Conservation (phyloP, 192 early-diverging fungal species). For the Chytriomyces sp. region DNA sequence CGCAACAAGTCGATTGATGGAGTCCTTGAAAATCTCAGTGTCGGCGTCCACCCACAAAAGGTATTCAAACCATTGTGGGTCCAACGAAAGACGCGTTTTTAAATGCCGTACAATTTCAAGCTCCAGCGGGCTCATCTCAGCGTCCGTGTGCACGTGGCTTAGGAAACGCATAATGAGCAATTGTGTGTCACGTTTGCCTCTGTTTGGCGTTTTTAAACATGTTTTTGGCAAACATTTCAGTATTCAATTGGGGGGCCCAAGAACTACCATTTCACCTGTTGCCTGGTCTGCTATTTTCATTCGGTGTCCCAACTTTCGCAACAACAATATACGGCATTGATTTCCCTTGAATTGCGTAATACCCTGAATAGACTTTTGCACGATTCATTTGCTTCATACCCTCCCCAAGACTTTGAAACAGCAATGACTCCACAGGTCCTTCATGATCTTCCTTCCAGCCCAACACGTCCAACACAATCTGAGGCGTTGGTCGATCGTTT, state of each 20-base stretch:
- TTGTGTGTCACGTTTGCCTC: constrained; percentile 84
- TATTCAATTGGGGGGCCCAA: constrained; percentile 60
- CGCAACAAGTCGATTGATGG: constrained; percentile 40
- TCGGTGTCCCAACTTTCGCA: constrained; percentile 84
- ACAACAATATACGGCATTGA: constrained; percentile 85
- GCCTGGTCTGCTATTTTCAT: constrained; percentile 69
- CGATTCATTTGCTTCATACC: constrained; percentile 83
- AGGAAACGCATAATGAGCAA: constrained; percentile 78
- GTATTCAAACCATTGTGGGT: constrained; percentile 75
- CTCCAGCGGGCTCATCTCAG: constrained; percentile 72
- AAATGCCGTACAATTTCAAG: constrained; percentile 89
- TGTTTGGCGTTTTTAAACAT: constrained; percentile 62
- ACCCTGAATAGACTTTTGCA: constrained; percentile 89
- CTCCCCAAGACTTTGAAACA: constrained; percentile 83
- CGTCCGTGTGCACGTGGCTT: constrained; percentile 68
- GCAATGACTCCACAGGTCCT: constrained; percentile 57
- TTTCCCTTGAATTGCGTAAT: constrained; percentile 79
- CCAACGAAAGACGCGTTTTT: constrained; percentile 79
- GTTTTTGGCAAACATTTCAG: not conserved
- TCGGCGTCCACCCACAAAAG: constrained; percentile 49
- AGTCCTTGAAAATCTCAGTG: constrained; percentile 31
- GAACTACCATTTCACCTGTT: not conserved
- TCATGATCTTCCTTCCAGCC: constrained; percentile 68
- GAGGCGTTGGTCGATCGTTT: constrained; percentile 86
- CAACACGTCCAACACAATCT: constrained; percentile 88